Evolutionary conservation across 148 eudicot species (phyloP).

Genomic region (Polygonum aviculare): DNA sequence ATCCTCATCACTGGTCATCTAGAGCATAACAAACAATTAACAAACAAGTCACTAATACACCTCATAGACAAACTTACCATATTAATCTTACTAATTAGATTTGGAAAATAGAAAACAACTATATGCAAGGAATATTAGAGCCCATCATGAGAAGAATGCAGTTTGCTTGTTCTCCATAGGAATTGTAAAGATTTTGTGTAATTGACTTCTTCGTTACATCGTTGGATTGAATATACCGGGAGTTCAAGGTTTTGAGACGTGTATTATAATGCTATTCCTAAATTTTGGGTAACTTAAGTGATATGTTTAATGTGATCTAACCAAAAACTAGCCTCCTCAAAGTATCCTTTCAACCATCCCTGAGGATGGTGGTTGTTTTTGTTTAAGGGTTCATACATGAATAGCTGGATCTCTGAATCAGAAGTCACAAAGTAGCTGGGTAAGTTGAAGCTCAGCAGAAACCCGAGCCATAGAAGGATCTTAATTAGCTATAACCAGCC

Average conservation of each 20-base stretch:
- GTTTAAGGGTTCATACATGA: background rate
- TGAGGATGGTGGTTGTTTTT: background rate
- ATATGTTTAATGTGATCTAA: background rate
- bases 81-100: background rate
- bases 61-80: background rate
- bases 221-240: background rate
- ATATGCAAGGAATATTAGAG: background rate
- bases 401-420: background rate
- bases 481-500: background rate
- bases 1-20: slow-evolving; percentile 4
- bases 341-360: background rate
- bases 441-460: background rate
- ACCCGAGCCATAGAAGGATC: background rate
- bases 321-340: background rate
- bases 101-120: background rate
- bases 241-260: background rate
- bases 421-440: background rate
- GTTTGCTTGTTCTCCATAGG: background rate
- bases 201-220: background rate
- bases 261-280: background rate
- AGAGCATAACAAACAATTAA: background rate
- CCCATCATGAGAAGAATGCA: background rate
- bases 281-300: background rate
- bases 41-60: background rate
- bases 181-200: background rate